phyloP scores from a whole-genome alignment of 177 flowering plant genomes.

The Vitis hybrid region DNA sequence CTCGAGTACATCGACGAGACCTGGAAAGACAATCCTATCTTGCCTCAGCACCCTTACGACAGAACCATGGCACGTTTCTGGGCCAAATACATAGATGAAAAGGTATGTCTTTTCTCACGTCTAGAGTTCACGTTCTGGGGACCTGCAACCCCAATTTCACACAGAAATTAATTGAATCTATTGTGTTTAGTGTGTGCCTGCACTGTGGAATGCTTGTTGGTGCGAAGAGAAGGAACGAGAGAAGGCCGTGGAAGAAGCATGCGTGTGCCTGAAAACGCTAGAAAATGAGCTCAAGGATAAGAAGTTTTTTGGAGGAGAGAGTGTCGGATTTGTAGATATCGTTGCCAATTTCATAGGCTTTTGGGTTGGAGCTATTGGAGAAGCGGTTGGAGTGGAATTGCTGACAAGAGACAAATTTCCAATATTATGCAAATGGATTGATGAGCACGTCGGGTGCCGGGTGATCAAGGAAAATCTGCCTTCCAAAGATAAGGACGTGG shows the following conservation, averaged over 20 bases:
- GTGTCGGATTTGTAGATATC: slow-evolving; percentile 26
- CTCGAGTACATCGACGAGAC: slow-evolving; percentile 44
- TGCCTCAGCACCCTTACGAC: slow-evolving; percentile 33
- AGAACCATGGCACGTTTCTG: slow-evolving; percentile 41
- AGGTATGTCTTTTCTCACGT: slow-evolving; percentile 20
- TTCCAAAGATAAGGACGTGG: slow-evolving; percentile 7
- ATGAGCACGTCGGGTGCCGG: slow-evolving; percentile 13
- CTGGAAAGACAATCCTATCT: slow-evolving; percentile 25
- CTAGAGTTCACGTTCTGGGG: too few relatives aligned
- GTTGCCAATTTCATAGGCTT: slow-evolving; percentile 15
- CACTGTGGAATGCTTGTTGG: slow-evolving; percentile 18
- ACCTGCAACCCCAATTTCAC: neutral
- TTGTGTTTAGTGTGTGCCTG: slow-evolving; percentile 12
- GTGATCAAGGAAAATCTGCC: slow-evolving; percentile 23
- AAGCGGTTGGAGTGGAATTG: slow-evolving; percentile 14
- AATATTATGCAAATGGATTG: slow-evolving; percentile 14
- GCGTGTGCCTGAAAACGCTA: slow-evolving; percentile 14
- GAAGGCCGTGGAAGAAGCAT: slow-evolving; percentile 27
- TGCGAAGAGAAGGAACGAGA: slow-evolving; percentile 18
- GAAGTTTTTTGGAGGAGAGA: slow-evolving; percentile 30
- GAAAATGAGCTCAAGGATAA: slow-evolving; percentile 27
- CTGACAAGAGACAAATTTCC: slow-evolving; percentile 24
- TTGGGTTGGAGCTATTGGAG: slow-evolving; percentile 19
- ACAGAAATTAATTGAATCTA: too few relatives aligned
- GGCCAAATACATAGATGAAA: slow-evolving; percentile 41